Percentiles rank a stretch among this genome's conserved stretches.
phyloP scores from a whole-genome alignment of 2,329 filamentous ascomycete species.

The Coccinonectria pachysandricola region DNA sequence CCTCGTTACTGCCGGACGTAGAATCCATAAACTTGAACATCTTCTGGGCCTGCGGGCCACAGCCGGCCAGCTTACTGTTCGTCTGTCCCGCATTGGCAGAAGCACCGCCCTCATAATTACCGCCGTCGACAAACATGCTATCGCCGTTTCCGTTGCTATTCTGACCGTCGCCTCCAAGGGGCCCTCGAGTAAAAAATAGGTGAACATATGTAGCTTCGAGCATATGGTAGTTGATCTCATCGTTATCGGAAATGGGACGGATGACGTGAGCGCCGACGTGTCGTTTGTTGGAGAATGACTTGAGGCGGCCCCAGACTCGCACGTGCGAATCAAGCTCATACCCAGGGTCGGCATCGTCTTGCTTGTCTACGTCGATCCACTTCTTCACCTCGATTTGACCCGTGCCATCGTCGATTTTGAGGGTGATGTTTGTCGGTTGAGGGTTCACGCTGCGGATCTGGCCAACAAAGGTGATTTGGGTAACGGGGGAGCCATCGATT shows the following conservation, averaged over 20 bases:
- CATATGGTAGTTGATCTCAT: constrained; percentile 88
- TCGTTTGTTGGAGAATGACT: constrained; percentile 72
- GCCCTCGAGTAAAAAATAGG: constrained; percentile 68
- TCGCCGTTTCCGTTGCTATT: constrained; percentile 32
- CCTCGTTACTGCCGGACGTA: constrained; percentile 65
- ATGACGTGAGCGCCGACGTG: constrained; percentile 75
- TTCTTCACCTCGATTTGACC: constrained; percentile 84
- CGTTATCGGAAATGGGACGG: constrained; percentile 69
- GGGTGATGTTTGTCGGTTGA: constrained; percentile 87
- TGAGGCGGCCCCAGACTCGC: constrained; percentile 75
- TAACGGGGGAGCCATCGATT: constrained; percentile 67
- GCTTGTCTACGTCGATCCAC: constrained; percentile 61
- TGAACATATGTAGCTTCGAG: constrained; percentile 86
- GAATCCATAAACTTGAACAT: constrained; percentile 62
- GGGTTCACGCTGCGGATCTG: constrained; percentile 79
- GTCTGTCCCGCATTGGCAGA: constrained; percentile 28
- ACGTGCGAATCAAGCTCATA: constrained; percentile 70
- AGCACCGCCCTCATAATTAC: constrained; percentile 27
- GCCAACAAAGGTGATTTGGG: constrained; percentile 70
- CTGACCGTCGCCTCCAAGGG: constrained; percentile 34
- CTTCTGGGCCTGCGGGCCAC: constrained; percentile 50
- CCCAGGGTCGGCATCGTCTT: constrained; percentile 36
- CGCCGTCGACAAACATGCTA: constrained; percentile 47
- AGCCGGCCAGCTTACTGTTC: constrained; percentile 32
- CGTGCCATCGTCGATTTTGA: constrained; percentile 91